Base-by-base conservation (phyloP, 176 grass and related monocot genomes). In the Microstegium vimineum region DNA sequence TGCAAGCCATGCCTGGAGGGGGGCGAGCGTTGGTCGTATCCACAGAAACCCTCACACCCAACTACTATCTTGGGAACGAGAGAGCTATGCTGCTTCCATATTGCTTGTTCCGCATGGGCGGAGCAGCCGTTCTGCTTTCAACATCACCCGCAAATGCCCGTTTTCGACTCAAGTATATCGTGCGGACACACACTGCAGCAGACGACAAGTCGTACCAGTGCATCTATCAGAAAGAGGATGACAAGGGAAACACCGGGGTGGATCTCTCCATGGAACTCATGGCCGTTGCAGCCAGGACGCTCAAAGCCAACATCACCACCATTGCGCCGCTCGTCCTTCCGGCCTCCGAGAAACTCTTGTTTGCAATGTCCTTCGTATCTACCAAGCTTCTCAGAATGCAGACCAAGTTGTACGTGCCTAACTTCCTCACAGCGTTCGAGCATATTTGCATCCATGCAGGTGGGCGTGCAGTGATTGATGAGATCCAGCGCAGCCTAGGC, bases 401-500 rank as follows among this genome's bases (percentile, higher is more conserved):
- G 20, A 56, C 22, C 20, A 83, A 86, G 76, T 57, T 77, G 0
- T 78, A 87, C 66, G 38, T 81, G 22, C 89, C 89, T 3, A 81
- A 91, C 51, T 91, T 91, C 69, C 33, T 28, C 35, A 25, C 56
- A 28, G 91, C 87, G 9, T 90, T 93, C 56, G 85, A 93, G 38
- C 91, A 90, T 67, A 86, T 93, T 52, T 93, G 91, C 82, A 76
- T 90, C 13, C 74, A 76, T 17, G 52, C 74, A 40, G 74, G 74
- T 61, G 74, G 74, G 8, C 74, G 52, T 27, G 74, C 51, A 17
- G 74, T 76, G 22, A 76, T 76, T 15, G 74, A 38, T 38, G 52
- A 25, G 33, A 23, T 30, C 68, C 87, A 93, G 32, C 84, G 81
- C 13, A 15, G 82, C 77, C 59, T 93, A 10, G 33, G 81, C 4